phyloP scores from a whole-genome alignment of 768 basidiomycete genomes.

The Sarcodon sp. region DNA sequence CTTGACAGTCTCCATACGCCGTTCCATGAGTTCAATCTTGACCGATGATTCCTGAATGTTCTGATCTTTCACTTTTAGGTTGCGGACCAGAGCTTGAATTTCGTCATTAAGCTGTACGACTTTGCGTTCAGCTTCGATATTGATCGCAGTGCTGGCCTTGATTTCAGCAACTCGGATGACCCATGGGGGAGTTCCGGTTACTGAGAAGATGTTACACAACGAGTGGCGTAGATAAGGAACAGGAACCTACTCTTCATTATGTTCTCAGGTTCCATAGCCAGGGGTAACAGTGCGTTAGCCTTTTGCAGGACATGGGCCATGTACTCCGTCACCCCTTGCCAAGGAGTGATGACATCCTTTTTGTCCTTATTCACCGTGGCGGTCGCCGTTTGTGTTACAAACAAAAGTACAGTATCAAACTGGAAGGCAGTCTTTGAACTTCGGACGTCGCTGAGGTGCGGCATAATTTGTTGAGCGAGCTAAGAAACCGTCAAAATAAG shows the following conservation, averaged over 20 bases:
- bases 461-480: slow-evolving; percentile 85
- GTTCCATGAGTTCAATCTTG: slow-evolving; percentile 92
- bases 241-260: slow-evolving; percentile 56
- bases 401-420: slow-evolving; percentile 52
- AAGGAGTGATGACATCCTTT: slow-evolving; percentile 53
- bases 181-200: slow-evolving; percentile 77
- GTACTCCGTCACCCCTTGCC: slow-evolving; percentile 66
- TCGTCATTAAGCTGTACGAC: slow-evolving; percentile 81
- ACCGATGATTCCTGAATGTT: slow-evolving; percentile 77
- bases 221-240: slow-evolving; percentile 1
- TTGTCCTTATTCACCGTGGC: slow-evolving; percentile 58
- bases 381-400: slow-evolving; percentile 62
- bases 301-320: slow-evolving; percentile 63
- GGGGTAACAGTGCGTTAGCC: slow-evolving; percentile 54
- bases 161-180: slow-evolving; percentile 69
- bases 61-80: slow-evolving; percentile 82
- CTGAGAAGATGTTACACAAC: slow-evolving; percentile 21
- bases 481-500: slow-evolving; percentile 15
- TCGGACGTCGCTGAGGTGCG: slow-evolving; percentile 74
- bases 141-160: slow-evolving; percentile 71
- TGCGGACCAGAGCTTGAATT: slow-evolving; percentile 76
- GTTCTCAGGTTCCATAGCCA: slow-evolving; percentile 64
- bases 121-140: slow-evolving; percentile 87
- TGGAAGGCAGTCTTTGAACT: slow-evolving; percentile 69
- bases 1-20: slow-evolving; percentile 83